These are phyloP conservation scores for Neofusicoccum sp. DNA, from an alignment of 2,329 filamentous ascomycete species.

Conservation along the genomic window DNA sequence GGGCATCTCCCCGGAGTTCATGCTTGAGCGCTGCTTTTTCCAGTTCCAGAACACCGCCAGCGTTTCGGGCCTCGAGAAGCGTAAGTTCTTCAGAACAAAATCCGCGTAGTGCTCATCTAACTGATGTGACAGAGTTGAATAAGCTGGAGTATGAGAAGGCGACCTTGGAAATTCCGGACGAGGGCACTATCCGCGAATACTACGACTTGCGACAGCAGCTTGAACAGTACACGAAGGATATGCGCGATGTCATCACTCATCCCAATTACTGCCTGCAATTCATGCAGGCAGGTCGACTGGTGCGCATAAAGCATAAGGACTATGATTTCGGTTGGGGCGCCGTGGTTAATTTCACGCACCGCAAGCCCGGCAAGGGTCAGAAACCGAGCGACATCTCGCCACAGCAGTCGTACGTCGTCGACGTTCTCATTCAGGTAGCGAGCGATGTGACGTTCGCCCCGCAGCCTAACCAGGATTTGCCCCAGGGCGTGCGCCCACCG, in stretches of 20 bases:
- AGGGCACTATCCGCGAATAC: conserved; percentile 88
- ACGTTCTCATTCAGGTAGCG: conserved; percentile 70
- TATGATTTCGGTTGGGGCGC: conserved; percentile 94
- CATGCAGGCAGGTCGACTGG: conserved; percentile 80
- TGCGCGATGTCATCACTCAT: conserved; percentile 88
- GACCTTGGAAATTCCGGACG: conserved; percentile 75
- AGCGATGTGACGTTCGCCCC: conserved; percentile 53
- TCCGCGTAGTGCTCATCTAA: conserved; percentile 1
- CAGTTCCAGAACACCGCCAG: conserved; percentile 96
- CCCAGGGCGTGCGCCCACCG: conserved; percentile 60
- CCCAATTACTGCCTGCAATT: conserved; percentile 83
- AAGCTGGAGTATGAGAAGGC: conserved; percentile 74
- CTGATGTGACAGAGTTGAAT: conserved; percentile 60
- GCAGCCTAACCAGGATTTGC: conserved; percentile 64
- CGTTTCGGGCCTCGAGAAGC: conserved; percentile 76
- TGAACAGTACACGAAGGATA: conserved; percentile 79
- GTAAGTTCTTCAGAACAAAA: conserved; percentile 29
- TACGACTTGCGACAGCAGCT: conserved; percentile 86
- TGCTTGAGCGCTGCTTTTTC: conserved; percentile 97
- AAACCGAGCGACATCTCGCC: conserved; percentile 65
- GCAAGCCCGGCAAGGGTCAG: conserved; percentile 64
- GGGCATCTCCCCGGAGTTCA: conserved; percentile 96
- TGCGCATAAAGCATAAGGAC: conserved; percentile 77
- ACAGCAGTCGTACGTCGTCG: conserved; percentile 77
- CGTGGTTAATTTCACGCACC: conserved; percentile 69